Percentiles rank a stretch among this genome's conserved stretches.
Conservation (phyloP, 441 rosid genomes). For the Eugenia klotzschiana region DNA sequence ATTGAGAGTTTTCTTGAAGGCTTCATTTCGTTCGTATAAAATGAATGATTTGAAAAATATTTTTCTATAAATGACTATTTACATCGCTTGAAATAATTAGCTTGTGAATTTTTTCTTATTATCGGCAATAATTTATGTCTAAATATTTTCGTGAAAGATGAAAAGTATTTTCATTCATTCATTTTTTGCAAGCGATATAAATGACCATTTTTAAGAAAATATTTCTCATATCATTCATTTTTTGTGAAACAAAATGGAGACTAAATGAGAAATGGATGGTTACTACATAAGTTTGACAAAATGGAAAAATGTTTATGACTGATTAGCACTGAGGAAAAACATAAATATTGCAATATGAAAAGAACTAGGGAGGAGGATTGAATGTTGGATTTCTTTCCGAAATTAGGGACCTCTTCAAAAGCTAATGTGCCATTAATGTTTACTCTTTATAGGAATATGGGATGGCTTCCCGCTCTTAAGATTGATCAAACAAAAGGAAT, state of each 20-base stretch:
- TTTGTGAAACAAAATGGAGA: not conserved
- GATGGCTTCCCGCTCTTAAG: not conserved
- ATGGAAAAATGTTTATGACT: not conserved
- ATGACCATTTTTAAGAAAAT: no score
- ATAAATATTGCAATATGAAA: not conserved
- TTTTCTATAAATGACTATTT: fast-evolving
- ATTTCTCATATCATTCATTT: no score
- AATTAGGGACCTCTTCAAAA: not conserved
- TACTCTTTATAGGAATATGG: no score
- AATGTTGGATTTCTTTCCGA: not conserved
- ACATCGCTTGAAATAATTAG: not conserved
- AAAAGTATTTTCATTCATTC: not conserved
- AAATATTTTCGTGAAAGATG: not conserved
- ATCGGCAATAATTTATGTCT: not conserved
- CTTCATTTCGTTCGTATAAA: fast-evolving
- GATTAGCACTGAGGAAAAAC: not conserved
- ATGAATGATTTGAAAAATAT: not conserved
- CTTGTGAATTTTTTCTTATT: not conserved
- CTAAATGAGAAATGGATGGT: not conserved
- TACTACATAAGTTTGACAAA: not conserved
- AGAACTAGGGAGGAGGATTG: not conserved
- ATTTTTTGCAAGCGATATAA: no score
- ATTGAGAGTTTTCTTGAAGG: not conserved
- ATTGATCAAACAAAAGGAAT: not conserved
- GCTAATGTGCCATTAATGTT: not conserved